A percentile compares a stretch with the other conserved stretches of the same genome.
These are phyloP conservation scores for Penicillium frequentans DNA, from an alignment of 2,329 filamentous ascomycete species.

Conservation along the genomic window DNA sequence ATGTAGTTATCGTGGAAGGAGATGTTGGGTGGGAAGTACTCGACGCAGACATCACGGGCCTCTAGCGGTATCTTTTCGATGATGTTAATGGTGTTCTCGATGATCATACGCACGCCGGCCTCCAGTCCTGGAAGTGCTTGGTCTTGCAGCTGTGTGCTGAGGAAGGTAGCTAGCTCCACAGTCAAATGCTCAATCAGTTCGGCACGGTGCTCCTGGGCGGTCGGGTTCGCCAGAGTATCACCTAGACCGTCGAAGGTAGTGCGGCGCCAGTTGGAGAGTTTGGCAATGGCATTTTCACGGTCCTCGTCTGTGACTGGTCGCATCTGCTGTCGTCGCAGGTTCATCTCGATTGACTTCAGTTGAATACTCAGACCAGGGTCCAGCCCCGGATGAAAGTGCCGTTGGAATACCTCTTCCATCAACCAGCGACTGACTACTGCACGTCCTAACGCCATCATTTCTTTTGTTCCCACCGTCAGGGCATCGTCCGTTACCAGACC, in stretches of 20 bases:
- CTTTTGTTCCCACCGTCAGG: slow-evolving; percentile 82
- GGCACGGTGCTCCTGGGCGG: slow-evolving; percentile 65
- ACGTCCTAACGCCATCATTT: slow-evolving; percentile 94
- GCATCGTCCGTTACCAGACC: slow-evolving; percentile 82
- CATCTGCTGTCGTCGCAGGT: slow-evolving; percentile 75
- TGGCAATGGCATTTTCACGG: slow-evolving; percentile 80
- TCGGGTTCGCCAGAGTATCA: slow-evolving; percentile 64
- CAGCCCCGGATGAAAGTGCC: slow-evolving; percentile 87
- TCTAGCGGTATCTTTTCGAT: slow-evolving; percentile 84
- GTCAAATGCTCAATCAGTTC: slow-evolving; percentile 71
- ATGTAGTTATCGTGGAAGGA: slow-evolving; percentile 71
- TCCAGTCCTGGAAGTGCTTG: slow-evolving; percentile 80
- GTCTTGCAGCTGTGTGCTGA: slow-evolving; percentile 73
- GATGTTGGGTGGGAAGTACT: slow-evolving; percentile 79
- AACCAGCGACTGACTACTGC: slow-evolving; percentile 89
- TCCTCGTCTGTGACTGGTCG: slow-evolving; percentile 76
- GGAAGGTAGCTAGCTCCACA: slow-evolving; percentile 63
- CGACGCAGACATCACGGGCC: slow-evolving; percentile 83
- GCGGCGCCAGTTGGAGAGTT: slow-evolving; percentile 90
- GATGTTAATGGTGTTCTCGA: slow-evolving; percentile 85
- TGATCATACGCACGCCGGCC: slow-evolving; percentile 85
- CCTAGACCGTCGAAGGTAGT: slow-evolving; percentile 89
- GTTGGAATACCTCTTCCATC: slow-evolving; percentile 85
- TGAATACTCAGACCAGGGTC: slow-evolving; percentile 73
- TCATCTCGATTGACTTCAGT: slow-evolving; percentile 83